phyloP scores from a whole-genome alignment of 139 green algal genomes.

The Chlamydomonas sphaeroides region DNA sequence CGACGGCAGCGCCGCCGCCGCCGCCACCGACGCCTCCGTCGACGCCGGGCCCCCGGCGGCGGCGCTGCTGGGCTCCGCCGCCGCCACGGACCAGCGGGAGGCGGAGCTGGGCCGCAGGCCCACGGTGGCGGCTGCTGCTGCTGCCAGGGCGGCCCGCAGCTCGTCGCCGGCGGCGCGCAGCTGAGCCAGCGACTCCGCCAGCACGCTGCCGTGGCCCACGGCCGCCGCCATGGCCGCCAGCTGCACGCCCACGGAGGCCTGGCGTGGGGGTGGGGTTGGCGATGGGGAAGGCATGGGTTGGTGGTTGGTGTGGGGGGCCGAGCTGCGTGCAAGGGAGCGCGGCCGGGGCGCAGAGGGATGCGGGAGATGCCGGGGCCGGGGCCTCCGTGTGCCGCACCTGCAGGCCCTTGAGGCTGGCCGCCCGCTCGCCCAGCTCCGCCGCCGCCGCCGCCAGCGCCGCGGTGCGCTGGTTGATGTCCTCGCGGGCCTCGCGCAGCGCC shows the following conservation, averaged over 20 bases:
- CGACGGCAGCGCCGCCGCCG: no score
- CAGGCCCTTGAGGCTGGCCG: not conserved
- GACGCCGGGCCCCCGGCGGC: no score
- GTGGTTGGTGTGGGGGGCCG: no score
- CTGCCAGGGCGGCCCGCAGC: not conserved
- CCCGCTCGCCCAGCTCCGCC: not conserved
- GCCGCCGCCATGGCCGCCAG: slow-evolving; percentile 9
- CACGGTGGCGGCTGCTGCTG: not conserved
- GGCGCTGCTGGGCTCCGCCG: no score
- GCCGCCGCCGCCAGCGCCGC: slow-evolving; percentile 4
- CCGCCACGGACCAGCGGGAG: no score
- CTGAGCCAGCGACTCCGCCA: not conserved
- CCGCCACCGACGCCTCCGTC: no score
- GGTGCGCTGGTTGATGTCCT: slow-evolving; percentile 17
- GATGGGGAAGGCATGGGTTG: no score
- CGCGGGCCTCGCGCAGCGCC: slow-evolving; percentile 16
- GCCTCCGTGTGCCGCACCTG: slow-evolving; percentile 7
- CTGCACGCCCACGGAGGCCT: slow-evolving; percentile 18
- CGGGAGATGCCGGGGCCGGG: no score
- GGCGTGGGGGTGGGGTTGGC: no score
- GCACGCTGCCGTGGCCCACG: slow-evolving; percentile 14
- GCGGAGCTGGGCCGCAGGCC: no score
- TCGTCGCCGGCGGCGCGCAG: not conserved
- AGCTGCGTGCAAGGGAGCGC: no score
- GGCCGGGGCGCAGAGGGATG: no score